Evolutionary conservation across 768 basidiomycete genomes (phyloP), one percentile per base, ranked within the genome.

Genomic region (Pleurotus eryngii): DNA sequence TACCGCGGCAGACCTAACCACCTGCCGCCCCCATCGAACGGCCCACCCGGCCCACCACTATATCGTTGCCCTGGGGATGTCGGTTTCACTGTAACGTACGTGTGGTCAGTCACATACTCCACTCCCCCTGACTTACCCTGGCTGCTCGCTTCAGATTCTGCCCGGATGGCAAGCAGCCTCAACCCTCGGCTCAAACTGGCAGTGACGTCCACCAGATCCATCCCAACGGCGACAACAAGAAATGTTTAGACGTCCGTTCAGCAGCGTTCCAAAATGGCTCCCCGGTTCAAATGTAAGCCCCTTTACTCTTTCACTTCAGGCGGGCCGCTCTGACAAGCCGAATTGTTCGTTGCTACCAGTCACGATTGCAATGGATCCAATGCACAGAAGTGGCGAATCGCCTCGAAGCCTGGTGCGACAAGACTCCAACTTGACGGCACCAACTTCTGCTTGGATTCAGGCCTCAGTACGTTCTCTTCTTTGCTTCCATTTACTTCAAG

Each of bases 41-140:
- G 12, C 39, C 51, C 51, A 17, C 51, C 51, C 12, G 26, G 39
- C 9, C 37, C 37, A 39, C 51, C 51, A 20, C 51, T 54, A 12
- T 54, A 54, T 24, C 51, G 51, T 20, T 54, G 51, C 51, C 51
- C 51, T 6, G 51, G 51, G 11, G 51, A 54, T 24, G 51, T 54
- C 24, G 38, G 39, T 14, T 54, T 40, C 51, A 42, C 35, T 12
- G 51, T 54, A n/a, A 54, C 51, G 51, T 54, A 42, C 35, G 39
- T 54, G 30, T 35, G 8, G 30, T 17, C 46, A 6, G 17, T 20
- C 46, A 15, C 22, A 26, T 54, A 24, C 35, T 54, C 39, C 42
- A 45, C 30, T 17, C 27, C 35, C 11, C n/a, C 38, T 7, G n/a
- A 24, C 51, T 54, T 30, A 54, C 8, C 22, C 24, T 35, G 24